Percentiles rank a stretch among this genome's conserved stretches.
phyloP scores from a whole-genome alignment of 2,329 filamentous ascomycete genomes.

The Elsinoe perseae region DNA sequence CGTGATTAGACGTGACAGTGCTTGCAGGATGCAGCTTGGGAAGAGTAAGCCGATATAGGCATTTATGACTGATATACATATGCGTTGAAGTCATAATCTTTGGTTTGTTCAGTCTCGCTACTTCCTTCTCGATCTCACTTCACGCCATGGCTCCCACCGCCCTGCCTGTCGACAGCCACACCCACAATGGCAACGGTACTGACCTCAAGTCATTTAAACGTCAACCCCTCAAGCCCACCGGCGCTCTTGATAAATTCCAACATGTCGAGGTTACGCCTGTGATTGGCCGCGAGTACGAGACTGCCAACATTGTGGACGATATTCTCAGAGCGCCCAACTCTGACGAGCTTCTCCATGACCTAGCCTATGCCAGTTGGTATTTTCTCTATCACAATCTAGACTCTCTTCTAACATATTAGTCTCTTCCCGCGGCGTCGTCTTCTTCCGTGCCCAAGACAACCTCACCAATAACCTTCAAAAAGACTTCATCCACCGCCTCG shows the following conservation, averaged over 20 bases:
- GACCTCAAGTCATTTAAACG: slow-evolving; percentile 4
- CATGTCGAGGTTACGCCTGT: slow-evolving; percentile 21
- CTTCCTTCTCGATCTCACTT: background rate
- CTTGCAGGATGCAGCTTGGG: background rate
- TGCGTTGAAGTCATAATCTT: background rate
- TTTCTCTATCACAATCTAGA: background rate
- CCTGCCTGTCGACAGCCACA: slow-evolving; percentile 8
- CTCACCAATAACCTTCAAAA: slow-evolving; percentile 47
- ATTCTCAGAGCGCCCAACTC: slow-evolving; percentile 20
- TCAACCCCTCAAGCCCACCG: slow-evolving; percentile 13
- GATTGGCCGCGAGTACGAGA: slow-evolving; percentile 22
- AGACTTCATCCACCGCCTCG: slow-evolving; percentile 46
- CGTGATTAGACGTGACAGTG: slow-evolving; percentile 16
- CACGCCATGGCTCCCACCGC: slow-evolving; percentile 12
- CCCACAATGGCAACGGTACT: background rate
- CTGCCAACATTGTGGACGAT: slow-evolving; percentile 21
- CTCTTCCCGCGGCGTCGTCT: slow-evolving; percentile 24
- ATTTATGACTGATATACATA: background rate
- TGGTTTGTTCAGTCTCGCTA: too few species aligned
- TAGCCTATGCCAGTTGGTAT: slow-evolving; percentile 21
- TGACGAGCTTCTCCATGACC: slow-evolving; percentile 21
- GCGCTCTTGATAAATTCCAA: slow-evolving; percentile 20
- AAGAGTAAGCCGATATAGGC: background rate
- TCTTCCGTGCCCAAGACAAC: slow-evolving; percentile 28
- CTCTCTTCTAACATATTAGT: slow-evolving; percentile 16